These are phyloP conservation scores for Dacryopinax spathularia DNA, from an alignment of 768 basidiomycete species.

Conservation along the genomic window DNA sequence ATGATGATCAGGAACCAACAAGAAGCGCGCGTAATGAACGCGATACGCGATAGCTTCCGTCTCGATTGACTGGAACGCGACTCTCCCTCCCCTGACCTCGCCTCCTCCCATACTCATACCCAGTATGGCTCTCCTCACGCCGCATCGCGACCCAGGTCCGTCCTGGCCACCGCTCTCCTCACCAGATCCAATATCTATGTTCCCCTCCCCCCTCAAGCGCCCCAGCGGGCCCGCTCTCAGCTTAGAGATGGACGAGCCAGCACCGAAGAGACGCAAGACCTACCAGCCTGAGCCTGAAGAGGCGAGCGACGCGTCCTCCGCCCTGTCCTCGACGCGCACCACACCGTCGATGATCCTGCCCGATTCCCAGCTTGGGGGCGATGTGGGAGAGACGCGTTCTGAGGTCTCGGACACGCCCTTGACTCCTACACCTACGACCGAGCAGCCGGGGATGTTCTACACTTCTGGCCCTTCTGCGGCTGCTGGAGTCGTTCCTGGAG, in stretches of 20 bases:
- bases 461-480: not conserved
- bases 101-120: not conserved
- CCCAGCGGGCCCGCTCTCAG: not conserved
- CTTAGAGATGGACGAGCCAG: not conserved
- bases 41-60: slow-evolving; percentile 1
- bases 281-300: not conserved
- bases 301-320: too few relatives aligned
- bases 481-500: too few relatives aligned
- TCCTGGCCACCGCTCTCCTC: not conserved
- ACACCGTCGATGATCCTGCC: not conserved
- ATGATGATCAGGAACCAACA: too few relatives aligned
- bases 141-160: not conserved
- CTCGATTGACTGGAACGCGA: not conserved
- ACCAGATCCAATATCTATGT: not conserved
- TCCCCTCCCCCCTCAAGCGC: not conserved
- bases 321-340: slow-evolving; percentile 1
- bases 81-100: too few relatives aligned
- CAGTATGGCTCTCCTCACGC: not conserved
- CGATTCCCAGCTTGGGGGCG: not conserved
- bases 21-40: not conserved
- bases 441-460: not conserved
- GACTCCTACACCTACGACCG: not conserved
- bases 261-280: not conserved
- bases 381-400: not conserved
- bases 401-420: not conserved